Conservation (phyloP, 331 rosid genomes). For the Dryas integrifolia region DNA sequence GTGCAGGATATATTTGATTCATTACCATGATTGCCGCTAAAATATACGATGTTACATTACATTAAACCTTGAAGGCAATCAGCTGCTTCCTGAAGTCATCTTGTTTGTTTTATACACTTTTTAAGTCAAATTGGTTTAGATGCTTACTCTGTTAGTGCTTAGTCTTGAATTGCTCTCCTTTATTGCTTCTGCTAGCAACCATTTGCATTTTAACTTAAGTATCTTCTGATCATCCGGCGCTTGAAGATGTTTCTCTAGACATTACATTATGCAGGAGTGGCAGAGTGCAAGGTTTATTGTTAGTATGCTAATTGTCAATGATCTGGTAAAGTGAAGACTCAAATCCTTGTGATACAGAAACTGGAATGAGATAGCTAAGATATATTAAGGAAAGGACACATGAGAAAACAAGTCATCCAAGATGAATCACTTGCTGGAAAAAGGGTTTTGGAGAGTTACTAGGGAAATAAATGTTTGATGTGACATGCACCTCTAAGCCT, state of each 20-base stretch:
- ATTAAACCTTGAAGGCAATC: not conserved
- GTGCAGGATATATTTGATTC: not conserved
- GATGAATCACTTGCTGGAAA: not conserved
- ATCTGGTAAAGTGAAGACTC: not conserved
- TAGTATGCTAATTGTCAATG: not conserved
- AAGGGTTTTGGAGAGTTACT: not conserved
- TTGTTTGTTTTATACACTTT: not conserved
- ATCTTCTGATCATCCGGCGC: not conserved
- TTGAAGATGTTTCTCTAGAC: constrained; percentile 12
- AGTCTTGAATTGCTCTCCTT: not conserved
- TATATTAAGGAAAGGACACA: not conserved
- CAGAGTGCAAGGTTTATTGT: not conserved
- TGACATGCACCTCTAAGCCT: not conserved
- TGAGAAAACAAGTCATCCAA: not conserved
- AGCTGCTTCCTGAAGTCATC: not conserved
- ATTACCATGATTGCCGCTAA: not conserved
- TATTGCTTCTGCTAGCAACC: not conserved
- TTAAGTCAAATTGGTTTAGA: not conserved
- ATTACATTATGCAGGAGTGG: not conserved
- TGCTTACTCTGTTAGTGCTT: not conserved
- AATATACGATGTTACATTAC: not conserved
- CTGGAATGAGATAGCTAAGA: not conserved
- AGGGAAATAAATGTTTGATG: not conserved
- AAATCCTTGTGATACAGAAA: constrained; percentile 8
- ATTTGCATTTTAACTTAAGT: not conserved